Percentiles rank a stretch among this genome's conserved stretches.
These are phyloP conservation scores for Drechslerella stenobrocha DNA, from an alignment of 2,329 filamentous ascomycete genomes.

Conservation along the genomic window DNA sequence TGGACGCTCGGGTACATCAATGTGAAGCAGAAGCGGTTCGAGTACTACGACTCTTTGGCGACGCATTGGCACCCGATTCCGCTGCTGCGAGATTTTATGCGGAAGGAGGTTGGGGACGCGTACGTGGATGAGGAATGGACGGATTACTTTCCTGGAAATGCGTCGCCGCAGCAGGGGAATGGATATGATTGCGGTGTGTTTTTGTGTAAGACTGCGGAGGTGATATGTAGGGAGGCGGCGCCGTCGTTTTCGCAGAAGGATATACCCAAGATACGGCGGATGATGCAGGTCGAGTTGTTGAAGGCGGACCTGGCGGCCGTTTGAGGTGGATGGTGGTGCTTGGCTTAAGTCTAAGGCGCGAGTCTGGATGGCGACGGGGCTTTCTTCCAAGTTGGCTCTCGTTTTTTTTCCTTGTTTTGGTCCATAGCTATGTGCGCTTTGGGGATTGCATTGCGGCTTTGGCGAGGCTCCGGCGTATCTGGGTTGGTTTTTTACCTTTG, in stretches of 20 bases:
- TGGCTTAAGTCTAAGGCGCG: not conserved
- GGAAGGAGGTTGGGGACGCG: constrained; percentile 47
- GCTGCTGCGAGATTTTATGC: constrained; percentile 48
- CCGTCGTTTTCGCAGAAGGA: constrained; percentile 49
- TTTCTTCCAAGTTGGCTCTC: not conserved
- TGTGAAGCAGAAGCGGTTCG: constrained; percentile 50
- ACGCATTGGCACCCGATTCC: constrained; percentile 44
- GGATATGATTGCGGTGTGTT: constrained; percentile 51
- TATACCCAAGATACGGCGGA: constrained; percentile 50
- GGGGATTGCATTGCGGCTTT: not conserved
- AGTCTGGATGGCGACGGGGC: not conserved
- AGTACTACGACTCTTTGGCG: constrained; percentile 52
- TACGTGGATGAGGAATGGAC: constrained; percentile 49
- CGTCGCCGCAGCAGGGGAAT: constrained; percentile 50
- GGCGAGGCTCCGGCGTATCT: constrained; percentile 12
- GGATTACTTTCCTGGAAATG: constrained; percentile 36
- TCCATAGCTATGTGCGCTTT: constrained; percentile 8
- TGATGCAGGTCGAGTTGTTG: constrained; percentile 51
- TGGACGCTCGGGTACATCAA: constrained; percentile 52
- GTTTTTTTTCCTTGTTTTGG: no score
- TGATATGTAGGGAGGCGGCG: constrained; percentile 46
- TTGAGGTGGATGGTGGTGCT: not conserved
- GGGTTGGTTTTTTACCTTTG: not conserved
- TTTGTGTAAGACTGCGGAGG: constrained; percentile 51
- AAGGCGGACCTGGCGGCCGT: constrained; percentile 47